phyloP scores from a whole-genome alignment of 345 rosid genomes.

The Brassica cretica region DNA sequence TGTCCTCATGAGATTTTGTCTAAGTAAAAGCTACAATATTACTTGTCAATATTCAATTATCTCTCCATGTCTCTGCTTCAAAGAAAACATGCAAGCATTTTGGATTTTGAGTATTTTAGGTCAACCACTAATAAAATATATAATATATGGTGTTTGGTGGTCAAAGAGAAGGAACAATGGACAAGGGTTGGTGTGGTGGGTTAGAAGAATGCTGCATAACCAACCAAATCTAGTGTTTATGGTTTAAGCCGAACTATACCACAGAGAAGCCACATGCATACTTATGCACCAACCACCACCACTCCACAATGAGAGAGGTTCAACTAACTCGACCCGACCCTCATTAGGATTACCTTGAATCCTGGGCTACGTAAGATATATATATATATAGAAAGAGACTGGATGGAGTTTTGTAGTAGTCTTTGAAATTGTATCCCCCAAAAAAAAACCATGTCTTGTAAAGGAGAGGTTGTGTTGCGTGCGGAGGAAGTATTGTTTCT shows the following conservation, averaged over 20 bases:
- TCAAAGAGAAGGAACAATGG: neutral
- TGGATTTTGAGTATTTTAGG: conserved; percentile 18
- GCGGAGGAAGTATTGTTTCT: conserved; percentile 36
- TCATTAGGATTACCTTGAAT: neutral
- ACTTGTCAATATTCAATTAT: neutral
- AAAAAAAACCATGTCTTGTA: conserved; percentile 30
- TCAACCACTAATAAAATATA: conserved; percentile 17
- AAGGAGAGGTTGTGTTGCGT: conserved; percentile 24
- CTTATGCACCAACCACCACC: neutral
- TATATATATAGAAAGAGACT: neutral
- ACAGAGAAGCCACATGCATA: conserved; percentile 27
- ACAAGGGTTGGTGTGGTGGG: conserved; percentile 33
- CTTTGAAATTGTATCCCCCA: neutral
- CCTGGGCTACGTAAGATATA: neutral
- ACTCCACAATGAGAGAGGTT: conserved; percentile 13
- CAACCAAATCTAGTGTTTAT: conserved; percentile 13
- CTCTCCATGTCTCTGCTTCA: neutral
- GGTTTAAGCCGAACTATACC: conserved; percentile 35
- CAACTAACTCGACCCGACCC: conserved; percentile 27
- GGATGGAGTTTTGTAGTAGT: conserved; percentile 5
- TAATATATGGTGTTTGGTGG: conserved; percentile 7
- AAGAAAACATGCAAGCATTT: neutral
- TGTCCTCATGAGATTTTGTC: neutral
- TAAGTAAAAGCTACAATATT: neutral
- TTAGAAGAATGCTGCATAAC: conserved; percentile 33